A percentile compares a stretch with the other conserved stretches of the same genome.
These are phyloP conservation scores for Fusarium illudens DNA, from an alignment of 2,329 filamentous ascomycete genomes.

Conservation along the genomic window DNA sequence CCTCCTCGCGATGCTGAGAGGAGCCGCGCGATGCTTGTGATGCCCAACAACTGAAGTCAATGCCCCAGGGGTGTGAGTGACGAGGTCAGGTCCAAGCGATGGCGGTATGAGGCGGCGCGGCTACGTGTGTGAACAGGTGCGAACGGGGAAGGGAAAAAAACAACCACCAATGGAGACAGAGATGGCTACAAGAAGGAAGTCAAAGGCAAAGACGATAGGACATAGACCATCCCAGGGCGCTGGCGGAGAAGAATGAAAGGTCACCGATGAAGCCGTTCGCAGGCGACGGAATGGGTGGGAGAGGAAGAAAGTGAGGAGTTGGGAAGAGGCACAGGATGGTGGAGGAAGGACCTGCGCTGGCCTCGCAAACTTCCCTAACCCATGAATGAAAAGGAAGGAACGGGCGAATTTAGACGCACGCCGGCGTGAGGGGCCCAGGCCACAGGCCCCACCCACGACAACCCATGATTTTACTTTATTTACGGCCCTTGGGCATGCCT, in stretches of 20 bases:
- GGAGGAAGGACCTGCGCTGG: conserved; percentile 53
- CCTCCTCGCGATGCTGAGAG: conserved; percentile 4
- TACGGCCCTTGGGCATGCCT: conserved; percentile 21
- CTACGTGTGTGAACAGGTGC: neutral
- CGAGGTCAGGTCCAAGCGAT: conserved; percentile 14
- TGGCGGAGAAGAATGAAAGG: conserved; percentile 20
- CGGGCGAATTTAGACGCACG: conserved; percentile 45
- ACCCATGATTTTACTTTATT: conserved; percentile 39
- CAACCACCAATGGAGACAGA: conserved; percentile 21
- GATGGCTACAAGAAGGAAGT: conserved; percentile 8
- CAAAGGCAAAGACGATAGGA: conserved; percentile 17
- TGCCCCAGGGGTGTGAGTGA: conserved; percentile 15
- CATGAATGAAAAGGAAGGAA: conserved; percentile 51
- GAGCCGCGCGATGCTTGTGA: conserved; percentile 16
- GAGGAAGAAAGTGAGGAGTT: conserved; percentile 50
- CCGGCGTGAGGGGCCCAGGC: conserved; percentile 37
- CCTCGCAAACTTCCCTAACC: conserved; percentile 54
- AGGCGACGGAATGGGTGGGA: conserved; percentile 46
- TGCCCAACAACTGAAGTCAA: conserved; percentile 24
- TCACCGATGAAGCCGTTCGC: conserved; percentile 45
- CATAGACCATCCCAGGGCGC: conserved; percentile 28
- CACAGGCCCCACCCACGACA: conserved; percentile 41
- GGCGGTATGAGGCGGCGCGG: conserved; percentile 21
- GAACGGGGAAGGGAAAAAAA: conserved; percentile 14
- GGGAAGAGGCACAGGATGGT: conserved; percentile 51